Percentiles rank a stretch among this genome's conserved stretches.
phyloP scores from a whole-genome alignment of 2,329 filamentous ascomycete species.

The Beauveria asiatica region DNA sequence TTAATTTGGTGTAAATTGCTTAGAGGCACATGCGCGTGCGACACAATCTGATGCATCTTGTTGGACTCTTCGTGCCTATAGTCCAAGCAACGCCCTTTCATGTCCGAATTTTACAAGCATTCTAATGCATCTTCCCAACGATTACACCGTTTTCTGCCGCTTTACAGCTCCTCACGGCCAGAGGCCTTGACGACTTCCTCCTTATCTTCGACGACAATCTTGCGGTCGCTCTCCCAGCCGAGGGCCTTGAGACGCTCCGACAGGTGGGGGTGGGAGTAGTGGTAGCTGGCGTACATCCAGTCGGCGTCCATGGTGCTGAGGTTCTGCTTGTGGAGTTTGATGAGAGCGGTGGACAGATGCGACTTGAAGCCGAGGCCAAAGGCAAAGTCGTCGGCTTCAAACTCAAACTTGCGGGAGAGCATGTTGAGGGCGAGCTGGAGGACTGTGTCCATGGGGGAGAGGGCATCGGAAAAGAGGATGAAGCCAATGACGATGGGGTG shows the following conservation, averaged over 20 bases:
- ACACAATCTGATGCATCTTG: neutral
- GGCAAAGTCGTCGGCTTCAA: slow-evolving; percentile 90
- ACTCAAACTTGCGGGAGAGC: slow-evolving; percentile 88
- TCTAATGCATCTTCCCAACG: neutral
- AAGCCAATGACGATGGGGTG: slow-evolving; percentile 95
- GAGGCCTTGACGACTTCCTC: slow-evolving; percentile 54
- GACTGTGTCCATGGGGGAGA: slow-evolving; percentile 87
- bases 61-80: neutral
- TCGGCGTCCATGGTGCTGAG: slow-evolving; percentile 98
- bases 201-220: slow-evolving; percentile 32
- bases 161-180: slow-evolving; percentile 64
- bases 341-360: slow-evolving; percentile 77
- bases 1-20: no score
- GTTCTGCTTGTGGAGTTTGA: slow-evolving; percentile 98
- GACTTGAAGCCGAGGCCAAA: slow-evolving; percentile 72
- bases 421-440: slow-evolving; percentile 96
- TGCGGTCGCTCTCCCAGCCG: slow-evolving; percentile 64
- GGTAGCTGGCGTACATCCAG: slow-evolving; percentile 96
- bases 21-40: no score
- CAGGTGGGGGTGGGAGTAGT: slow-evolving; percentile 95
- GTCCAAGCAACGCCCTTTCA: neutral
- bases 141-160: neutral
- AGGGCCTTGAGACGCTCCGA: slow-evolving; percentile 88
- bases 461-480: slow-evolving; percentile 93
- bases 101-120: neutral